These are phyloP conservation scores for Flaveria robusta DNA, from an alignment of 129 eudicot genomes.

Conservation along the genomic window DNA sequence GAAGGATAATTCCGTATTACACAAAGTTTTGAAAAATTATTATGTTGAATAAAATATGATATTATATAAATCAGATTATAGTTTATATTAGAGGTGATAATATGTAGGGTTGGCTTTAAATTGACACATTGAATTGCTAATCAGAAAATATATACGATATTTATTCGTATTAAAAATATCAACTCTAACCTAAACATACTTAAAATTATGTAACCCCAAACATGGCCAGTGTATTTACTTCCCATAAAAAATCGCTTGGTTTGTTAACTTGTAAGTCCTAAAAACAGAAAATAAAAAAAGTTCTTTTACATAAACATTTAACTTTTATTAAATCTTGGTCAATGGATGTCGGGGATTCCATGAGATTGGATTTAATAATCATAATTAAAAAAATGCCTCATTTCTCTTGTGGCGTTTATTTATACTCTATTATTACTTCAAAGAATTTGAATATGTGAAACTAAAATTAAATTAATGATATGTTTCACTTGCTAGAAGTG, in stretches of 20 bases:
- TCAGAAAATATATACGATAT: too few relatives aligned
- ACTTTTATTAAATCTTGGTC: constrained; percentile 13
- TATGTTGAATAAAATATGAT: too few relatives aligned
- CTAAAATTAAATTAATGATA: background rate
- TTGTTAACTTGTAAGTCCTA: background rate
- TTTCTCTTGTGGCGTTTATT: constrained; percentile 28
- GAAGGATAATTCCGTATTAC: too few relatives aligned
- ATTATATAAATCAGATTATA: background rate
- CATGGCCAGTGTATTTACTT: too few relatives aligned
- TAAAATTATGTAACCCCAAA: too few relatives aligned
- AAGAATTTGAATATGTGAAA: background rate
- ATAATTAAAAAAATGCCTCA: constrained; percentile 4
- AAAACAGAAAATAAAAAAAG: background rate
- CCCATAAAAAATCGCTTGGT: too few relatives aligned
- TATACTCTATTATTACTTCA: constrained; percentile 14
- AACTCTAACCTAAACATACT: too few relatives aligned
- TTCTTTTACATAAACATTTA: background rate
- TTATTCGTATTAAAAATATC: too few relatives aligned
- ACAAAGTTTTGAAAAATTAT: too few relatives aligned
- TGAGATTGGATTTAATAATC: background rate
- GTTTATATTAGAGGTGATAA: too few relatives aligned
- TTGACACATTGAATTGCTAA: too few relatives aligned
- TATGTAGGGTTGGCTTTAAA: too few relatives aligned
- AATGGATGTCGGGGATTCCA: constrained; percentile 39
- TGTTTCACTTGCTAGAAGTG: background rate